A percentile compares a stretch with the other conserved stretches of the same genome.
These are phyloP conservation scores for Histomonas meleagridis DNA, from an alignment of 208 protist species.

Conservation along the genomic window DNA sequence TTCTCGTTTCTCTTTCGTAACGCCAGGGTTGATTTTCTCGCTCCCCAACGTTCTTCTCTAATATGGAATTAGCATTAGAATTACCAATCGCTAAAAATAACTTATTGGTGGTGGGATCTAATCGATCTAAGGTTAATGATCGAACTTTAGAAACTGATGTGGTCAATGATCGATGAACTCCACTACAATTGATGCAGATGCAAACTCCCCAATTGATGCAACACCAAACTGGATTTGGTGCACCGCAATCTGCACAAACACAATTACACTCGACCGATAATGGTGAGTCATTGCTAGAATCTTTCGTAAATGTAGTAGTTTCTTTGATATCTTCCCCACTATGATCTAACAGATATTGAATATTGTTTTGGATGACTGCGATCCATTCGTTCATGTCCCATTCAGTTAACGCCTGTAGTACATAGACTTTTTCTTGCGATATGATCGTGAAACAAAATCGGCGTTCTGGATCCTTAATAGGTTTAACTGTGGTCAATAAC, in stretches of 20 bases:
- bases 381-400: background rate
- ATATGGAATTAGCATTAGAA: slow-evolving; percentile 38
- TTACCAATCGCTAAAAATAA: slow-evolving; percentile 45
- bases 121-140: slow-evolving; percentile 47
- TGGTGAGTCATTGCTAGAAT: too few species aligned
- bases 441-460: background rate
- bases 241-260: background rate
- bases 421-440: background rate
- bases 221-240: slow-evolving; percentile 45
- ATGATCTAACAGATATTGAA: background rate
- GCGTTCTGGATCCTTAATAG: background rate
- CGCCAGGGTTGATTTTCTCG: too few species aligned
- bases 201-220: slow-evolving; percentile 50
- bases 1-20: too few species aligned
- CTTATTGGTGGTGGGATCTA: slow-evolving; percentile 18
- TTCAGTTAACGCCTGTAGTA: background rate
- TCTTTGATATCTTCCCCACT: background rate
- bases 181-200: slow-evolving; percentile 52
- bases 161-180: slow-evolving; percentile 48
- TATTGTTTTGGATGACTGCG: background rate
- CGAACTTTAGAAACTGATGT: slow-evolving; percentile 47
- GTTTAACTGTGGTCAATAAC: background rate
- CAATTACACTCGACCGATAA: too few species aligned
- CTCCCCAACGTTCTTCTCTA: too few species aligned
- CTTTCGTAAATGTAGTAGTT: background rate